These are phyloP conservation scores for Fusarium sp. DNA, from an alignment of 2,329 filamentous ascomycete species.

Conservation along the genomic window DNA sequence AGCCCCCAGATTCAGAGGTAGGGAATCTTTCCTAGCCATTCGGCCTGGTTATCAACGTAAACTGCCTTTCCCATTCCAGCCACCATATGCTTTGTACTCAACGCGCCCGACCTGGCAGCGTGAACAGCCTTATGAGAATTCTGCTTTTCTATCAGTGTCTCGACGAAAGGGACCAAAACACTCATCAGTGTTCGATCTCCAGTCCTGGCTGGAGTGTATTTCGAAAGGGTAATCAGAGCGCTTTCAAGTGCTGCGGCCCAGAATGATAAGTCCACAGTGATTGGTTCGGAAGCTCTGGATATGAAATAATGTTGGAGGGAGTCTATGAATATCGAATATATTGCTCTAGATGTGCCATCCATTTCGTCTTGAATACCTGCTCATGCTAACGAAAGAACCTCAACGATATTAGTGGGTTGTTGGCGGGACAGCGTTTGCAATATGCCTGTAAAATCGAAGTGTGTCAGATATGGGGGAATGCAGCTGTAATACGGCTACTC, in stretches of 20 bases:
- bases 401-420: too few species aligned
- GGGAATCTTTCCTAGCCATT: neutral
- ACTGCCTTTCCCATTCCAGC: neutral
- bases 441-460: too few species aligned
- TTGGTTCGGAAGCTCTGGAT: neutral
- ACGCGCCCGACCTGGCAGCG: neutral
- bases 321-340: neutral
- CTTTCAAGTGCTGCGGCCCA: neutral
- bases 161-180: neutral
- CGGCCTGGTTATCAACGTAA: neutral
- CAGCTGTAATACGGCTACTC: too few species aligned
- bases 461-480: too few species aligned
- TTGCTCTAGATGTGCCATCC: neutral
- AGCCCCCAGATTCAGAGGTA: neutral
- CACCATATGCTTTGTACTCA: neutral
- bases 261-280: neutral
- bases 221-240: neutral
- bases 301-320: neutral
- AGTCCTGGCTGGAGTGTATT: neutral
- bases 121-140: neutral
- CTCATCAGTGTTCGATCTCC: neutral
- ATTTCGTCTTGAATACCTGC: neutral
- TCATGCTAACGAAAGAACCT: too few species aligned
- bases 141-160: neutral
- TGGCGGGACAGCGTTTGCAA: too few species aligned